Evolutionary conservation across 2,329 filamentous ascomycete species (phyloP).

Genomic region (Raffaelea albimanens): DNA sequence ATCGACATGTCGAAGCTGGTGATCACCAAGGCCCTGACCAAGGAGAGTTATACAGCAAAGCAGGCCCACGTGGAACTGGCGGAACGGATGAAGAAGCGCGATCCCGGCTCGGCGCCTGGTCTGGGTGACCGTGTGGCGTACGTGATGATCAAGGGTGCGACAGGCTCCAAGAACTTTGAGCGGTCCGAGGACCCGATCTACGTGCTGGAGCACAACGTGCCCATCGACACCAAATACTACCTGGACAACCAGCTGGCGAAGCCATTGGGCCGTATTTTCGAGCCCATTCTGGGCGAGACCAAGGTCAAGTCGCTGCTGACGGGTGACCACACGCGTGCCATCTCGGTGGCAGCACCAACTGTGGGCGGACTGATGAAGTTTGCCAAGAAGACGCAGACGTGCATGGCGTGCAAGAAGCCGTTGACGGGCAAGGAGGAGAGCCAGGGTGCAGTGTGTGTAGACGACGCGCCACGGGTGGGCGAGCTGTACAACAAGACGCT

Average conservation of each 20-base stretch:
- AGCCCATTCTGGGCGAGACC: conserved; percentile 82
- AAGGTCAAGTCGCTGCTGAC: conserved; percentile 79
- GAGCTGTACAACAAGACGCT: conserved; percentile 92
- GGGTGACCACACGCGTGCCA: conserved; percentile 89
- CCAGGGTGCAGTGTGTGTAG: conserved; percentile 69
- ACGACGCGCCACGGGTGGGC: conserved; percentile 76
- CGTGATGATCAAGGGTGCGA: conserved; percentile 88
- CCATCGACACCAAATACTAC: conserved; percentile 97
- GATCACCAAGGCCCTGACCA: conserved; percentile 94
- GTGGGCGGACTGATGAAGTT: conserved; percentile 98
- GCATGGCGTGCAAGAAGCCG: conserved; percentile 98
- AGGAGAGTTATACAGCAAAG: conserved; percentile 80
- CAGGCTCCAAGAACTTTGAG: conserved; percentile 90
- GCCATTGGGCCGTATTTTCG: conserved; percentile 89
- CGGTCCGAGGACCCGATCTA: conserved; percentile 95
- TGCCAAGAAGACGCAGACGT: conserved; percentile 93
- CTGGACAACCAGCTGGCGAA: conserved; percentile 97
- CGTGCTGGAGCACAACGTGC: conserved; percentile 93
- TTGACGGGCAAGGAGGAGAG: conserved; percentile 68
- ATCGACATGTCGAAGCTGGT: conserved; percentile 98
- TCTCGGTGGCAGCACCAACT: conserved; percentile 83
- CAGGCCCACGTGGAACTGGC: conserved; percentile 95
- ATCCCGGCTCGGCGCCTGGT: conserved; percentile 84
- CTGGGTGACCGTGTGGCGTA: conserved; percentile 96
- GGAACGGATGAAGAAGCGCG: conserved; percentile 93